Base-by-base conservation (phyloP, 306 rosid genomes). In the Pueraria montana region DNA sequence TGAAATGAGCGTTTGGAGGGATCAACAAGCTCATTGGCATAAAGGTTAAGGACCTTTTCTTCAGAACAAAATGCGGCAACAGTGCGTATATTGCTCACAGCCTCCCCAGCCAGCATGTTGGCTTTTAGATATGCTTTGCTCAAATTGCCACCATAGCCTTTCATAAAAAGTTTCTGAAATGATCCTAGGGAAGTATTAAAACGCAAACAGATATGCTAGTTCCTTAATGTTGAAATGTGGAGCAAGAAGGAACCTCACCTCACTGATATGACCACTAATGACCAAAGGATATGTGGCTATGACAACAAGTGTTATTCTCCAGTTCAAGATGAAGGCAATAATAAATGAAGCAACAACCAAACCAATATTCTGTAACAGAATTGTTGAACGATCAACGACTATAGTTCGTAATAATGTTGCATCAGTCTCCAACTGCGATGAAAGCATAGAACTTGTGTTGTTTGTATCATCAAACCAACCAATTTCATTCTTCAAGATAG, bases 61-160 rank as follows among this genome's bases (percentile, higher is more conserved):
- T 96, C 99, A 1, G 98, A 91, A 71, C 99, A 96, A 90, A 96
- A 93, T 62, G 99, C 99, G 18, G 97, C 92, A 42, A 96, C 98
- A 21, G 99, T 96, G 78, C 99, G 92, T 4, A 96, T 90, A 71
- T 96, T 96, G 69, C 98, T 89, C 83, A 96, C 99, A 6, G 99
- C 99, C 82, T 96, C 99, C 42, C 99, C 98, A 7, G 99, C 98
- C 73, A 96, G 70, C 96, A 92, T 96, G 86, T 93, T 96, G 50
- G 98, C 98, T 86, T 91, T 96, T 64, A 93, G 91, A 88, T 96
- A 93, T 70, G 97, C 96, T 84, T 91, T 93, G 94, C 97, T 96
- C 91, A 96, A 90, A 93, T 96, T 96, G n/a, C 99, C 99, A 79
- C 98, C 98, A 70, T 89, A 96, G 63, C 99, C 99, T 91, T 93